Conservation (phyloP, 2,329 filamentous ascomycete species). For the Albophoma yamanashiensis region DNA sequence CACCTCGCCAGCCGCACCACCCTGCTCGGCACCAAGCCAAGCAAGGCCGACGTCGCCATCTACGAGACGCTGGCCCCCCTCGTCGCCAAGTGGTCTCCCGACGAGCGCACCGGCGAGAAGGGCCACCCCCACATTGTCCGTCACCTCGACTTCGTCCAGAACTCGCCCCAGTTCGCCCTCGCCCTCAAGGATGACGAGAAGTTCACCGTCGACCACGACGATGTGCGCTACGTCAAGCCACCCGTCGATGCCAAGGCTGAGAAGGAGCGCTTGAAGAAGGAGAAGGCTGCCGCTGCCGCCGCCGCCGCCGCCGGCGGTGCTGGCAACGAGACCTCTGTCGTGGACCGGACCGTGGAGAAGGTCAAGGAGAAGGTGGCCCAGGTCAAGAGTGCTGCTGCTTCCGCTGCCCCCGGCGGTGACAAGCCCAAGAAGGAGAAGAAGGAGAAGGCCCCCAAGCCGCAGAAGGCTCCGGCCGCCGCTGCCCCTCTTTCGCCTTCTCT, state of each 20-base stretch:
- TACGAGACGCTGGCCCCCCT: constrained; percentile 69
- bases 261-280: constrained; percentile 94
- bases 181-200: constrained; percentile 63
- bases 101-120: constrained; percentile 81
- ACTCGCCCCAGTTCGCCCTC: constrained; percentile 65
- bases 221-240: constrained; percentile 80
- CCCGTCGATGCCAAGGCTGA: constrained; percentile 86
- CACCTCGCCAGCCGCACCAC: constrained; percentile 85
- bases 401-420: constrained; percentile 20
- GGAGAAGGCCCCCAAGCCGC: constrained; percentile 71
- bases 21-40: constrained; percentile 80
- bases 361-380: constrained; percentile 41
- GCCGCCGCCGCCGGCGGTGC: constrained; percentile 22
- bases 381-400: constrained; percentile 24
- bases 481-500: constrained; percentile 72
- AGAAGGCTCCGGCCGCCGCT: constrained; percentile 54
- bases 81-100: constrained; percentile 68
- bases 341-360: constrained; percentile 51
- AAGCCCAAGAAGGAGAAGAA: constrained; percentile 79
- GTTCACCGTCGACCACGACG: constrained; percentile 65
- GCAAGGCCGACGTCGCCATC: constrained; percentile 73
- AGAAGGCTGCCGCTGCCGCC: constrained; percentile 64
- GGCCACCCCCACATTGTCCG: constrained; percentile 88
- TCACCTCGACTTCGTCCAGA: constrained; percentile 90
- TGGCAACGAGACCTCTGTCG: constrained; percentile 31